These are phyloP conservation scores for Inonotus hispidus DNA, from an alignment of 1,284 basidiomycete species.

Conservation along the genomic window DNA sequence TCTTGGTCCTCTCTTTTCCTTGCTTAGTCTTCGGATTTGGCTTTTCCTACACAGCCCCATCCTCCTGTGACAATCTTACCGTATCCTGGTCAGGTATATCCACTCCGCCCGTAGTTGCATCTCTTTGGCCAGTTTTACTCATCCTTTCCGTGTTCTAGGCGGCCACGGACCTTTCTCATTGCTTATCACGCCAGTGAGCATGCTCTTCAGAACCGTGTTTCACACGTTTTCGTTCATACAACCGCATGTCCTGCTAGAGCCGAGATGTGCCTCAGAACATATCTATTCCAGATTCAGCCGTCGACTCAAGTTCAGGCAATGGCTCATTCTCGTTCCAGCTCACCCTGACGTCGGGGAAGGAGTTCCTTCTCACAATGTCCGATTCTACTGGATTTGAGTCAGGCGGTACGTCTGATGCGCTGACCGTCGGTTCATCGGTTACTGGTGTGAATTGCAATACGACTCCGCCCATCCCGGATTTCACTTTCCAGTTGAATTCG, in stretches of 20 bases:
- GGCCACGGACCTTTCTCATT: slow-evolving; percentile 59
- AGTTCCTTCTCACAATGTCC: slow-evolving; percentile 61
- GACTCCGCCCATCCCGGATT: slow-evolving; percentile 40
- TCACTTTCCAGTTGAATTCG: slow-evolving; percentile 44
- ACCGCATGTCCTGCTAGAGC: slow-evolving; percentile 31
- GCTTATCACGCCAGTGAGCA: slow-evolving; percentile 52
- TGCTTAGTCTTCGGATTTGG: slow-evolving; percentile 39
- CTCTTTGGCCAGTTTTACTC: slow-evolving; percentile 10
- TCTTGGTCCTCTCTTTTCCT: slow-evolving; percentile 8
- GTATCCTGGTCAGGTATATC: slow-evolving; percentile 59
- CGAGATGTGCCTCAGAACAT: slow-evolving; percentile 50
- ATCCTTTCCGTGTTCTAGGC: slow-evolving; percentile 34
- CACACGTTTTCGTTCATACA: neutral
- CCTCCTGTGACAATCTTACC: slow-evolving; percentile 54
- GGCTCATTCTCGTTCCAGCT: slow-evolving; percentile 49
- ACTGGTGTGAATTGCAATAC: slow-evolving; percentile 50
- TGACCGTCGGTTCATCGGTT: slow-evolving; percentile 43
- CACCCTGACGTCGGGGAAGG: slow-evolving; percentile 33
- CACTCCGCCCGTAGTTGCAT: neutral
- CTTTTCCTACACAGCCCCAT: slow-evolving; percentile 43
- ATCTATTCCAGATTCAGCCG: slow-evolving; percentile 50
- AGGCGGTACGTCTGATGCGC: slow-evolving; percentile 51
- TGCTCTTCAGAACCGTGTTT: neutral
- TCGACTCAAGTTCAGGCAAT: slow-evolving; percentile 38
- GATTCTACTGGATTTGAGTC: slow-evolving; percentile 63